Conservation (phyloP, 257 asterid species). For the Solanum pimpinellifolium region DNA sequence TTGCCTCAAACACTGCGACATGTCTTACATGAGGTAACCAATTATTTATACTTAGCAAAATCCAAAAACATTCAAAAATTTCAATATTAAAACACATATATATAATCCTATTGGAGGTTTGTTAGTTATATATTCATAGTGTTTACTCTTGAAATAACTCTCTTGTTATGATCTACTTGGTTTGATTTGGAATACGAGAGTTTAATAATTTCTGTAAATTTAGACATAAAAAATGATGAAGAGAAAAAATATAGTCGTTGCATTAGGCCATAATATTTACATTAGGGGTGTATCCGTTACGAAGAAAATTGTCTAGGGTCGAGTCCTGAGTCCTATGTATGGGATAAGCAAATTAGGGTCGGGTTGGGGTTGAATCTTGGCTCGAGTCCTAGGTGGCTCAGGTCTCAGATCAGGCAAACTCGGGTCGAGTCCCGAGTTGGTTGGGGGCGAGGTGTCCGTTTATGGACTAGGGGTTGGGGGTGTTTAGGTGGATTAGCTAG, state of each 20-base stretch:
- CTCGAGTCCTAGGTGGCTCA: too few relatives aligned
- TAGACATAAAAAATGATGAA: not conserved
- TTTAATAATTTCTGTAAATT: not conserved
- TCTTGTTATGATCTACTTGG: not conserved
- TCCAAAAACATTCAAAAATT: not conserved
- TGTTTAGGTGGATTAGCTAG: not conserved
- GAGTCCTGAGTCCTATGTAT: not conserved
- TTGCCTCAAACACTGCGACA: constrained; percentile 25
- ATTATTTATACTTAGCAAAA: not conserved
- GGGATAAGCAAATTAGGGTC: not conserved
- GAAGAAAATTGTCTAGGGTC: accelerated
- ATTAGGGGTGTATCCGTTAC: not conserved
- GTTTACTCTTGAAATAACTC: not conserved
- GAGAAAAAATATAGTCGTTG: not conserved
- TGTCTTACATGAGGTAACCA: constrained; percentile 19
- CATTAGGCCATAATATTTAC: not conserved
- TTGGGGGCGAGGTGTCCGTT: not conserved
- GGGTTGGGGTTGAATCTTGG: not conserved
- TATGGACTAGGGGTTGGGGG: not conserved
- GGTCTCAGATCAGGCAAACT: not conserved
- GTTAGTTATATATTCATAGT: not conserved
- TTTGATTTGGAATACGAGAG: not conserved
- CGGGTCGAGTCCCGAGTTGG: not conserved
- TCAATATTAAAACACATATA: not conserved
- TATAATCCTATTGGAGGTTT: not conserved